Conservation (phyloP, 176 grass and related monocot genomes). For the Phoenix dactylifera region DNA sequence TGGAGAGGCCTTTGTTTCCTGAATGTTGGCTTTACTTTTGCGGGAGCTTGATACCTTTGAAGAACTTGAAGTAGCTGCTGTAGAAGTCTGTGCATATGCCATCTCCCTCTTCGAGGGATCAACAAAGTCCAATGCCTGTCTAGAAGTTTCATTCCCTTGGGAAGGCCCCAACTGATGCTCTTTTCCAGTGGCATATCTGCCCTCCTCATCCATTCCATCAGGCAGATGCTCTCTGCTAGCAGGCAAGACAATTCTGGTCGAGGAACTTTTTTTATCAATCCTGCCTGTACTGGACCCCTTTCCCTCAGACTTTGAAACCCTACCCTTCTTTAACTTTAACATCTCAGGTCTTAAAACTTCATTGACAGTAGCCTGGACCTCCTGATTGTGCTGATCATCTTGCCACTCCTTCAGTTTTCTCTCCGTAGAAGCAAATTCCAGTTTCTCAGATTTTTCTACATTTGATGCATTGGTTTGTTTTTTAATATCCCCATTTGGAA, state of each 20-base stretch:
- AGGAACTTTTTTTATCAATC: slow-evolving; percentile 7
- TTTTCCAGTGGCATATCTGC: neutral
- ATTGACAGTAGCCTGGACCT: slow-evolving; percentile 17
- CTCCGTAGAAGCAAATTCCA: slow-evolving; percentile 28
- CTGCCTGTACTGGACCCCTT: slow-evolving; percentile 27
- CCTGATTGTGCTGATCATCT: slow-evolving; percentile 16
- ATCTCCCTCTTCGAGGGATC: slow-evolving; percentile 26
- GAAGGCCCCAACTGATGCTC: slow-evolving; percentile 11
- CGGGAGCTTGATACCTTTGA: slow-evolving; percentile 44
- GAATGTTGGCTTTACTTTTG: slow-evolving; percentile 50
- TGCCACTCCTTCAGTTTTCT: slow-evolving; percentile 36
- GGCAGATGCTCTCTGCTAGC: slow-evolving; percentile 13
- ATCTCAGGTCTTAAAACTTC: slow-evolving; percentile 25
- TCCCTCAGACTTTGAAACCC: slow-evolving; percentile 11
- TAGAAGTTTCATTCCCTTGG: neutral
- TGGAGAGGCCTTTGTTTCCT: slow-evolving; percentile 45
- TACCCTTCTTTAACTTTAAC: slow-evolving; percentile 29
- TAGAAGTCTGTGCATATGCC: slow-evolving; percentile 22
- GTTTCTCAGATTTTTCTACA: slow-evolving; percentile 23
- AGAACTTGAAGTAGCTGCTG: slow-evolving; percentile 48
- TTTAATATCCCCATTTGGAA: slow-evolving; percentile 12
- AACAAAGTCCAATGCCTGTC: slow-evolving; percentile 20
- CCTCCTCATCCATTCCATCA: slow-evolving; percentile 30
- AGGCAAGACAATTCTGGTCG: slow-evolving; percentile 8
- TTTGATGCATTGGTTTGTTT: slow-evolving; percentile 18